Evolutionary conservation across 148 eudicot genomes (phyloP).

Genomic region (Rhododendron mucronatum): DNA sequence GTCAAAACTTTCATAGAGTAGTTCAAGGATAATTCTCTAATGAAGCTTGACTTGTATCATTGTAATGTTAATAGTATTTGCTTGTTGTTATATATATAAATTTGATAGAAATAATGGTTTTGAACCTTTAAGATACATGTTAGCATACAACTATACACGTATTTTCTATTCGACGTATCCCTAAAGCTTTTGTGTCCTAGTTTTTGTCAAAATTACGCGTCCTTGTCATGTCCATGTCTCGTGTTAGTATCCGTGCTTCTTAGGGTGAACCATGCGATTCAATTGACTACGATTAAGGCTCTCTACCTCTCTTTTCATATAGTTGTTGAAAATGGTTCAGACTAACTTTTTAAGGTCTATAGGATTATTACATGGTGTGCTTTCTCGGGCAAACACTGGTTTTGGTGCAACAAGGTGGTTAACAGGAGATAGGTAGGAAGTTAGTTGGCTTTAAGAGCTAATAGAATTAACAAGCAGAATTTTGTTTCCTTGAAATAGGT

Average conservation of each 20-base stretch:
- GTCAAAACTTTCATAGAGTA: neutral
- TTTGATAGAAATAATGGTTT: neutral
- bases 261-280: neutral
- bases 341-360: neutral
- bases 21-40: neutral
- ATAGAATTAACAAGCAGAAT: neutral
- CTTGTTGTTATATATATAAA: neutral
- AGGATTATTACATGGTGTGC: neutral
- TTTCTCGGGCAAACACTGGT: neutral
- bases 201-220: neutral
- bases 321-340: neutral
- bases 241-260: neutral
- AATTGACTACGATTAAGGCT: neutral
- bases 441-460: neutral
- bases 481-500: neutral
- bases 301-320: neutral
- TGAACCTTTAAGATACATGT: neutral
- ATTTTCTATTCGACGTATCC: neutral
- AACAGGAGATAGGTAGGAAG: neutral
- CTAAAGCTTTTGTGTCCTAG: neutral
- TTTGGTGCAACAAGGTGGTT: neutral
- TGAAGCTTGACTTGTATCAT: neutral
- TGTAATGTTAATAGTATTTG: neutral
- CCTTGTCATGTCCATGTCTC: neutral
- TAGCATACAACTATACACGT: no score